Base-by-base conservation (phyloP, 306 rosid genomes). In the Hylodesmum podocarpum region DNA sequence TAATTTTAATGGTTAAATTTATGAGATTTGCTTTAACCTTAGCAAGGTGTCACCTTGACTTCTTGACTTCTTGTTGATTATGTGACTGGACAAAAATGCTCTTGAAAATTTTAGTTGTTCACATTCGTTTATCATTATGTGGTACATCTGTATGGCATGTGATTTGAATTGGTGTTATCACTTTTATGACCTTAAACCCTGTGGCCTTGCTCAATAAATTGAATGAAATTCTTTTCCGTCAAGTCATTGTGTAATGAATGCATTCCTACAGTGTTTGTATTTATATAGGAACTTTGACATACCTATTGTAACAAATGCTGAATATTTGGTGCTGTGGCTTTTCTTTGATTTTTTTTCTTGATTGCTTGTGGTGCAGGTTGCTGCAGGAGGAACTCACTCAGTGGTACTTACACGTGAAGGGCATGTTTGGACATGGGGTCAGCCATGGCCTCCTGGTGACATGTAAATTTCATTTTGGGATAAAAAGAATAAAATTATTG, bases 401-500 rank as follows among this genome's bases (percentile, higher is more conserved):
- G 96, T 96, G 66, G 99, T 96, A 64, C 98, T 96, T 86, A 96
- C 99, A 36, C 86, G 89, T 28, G 97, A 89, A 69, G 99, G 99
- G 43, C 94, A 92, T 54, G 98, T 96, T 65, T 96, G 99, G 99
- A 91, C 96, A 28, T 96, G 99, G 99, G 99, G 99, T 85, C 99
- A 96, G 72, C 99, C 98, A 12, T 96, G 99, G 99, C 99, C 99
- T 67, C 99, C 99, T 9, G 99, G 99, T 62, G 98, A 96, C 86
- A 96, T 96, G 99, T 96, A 91, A 61, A 3, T 36, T 47, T 59
- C 41, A 13, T 41, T 11, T 54, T 46, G 29, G 51, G 10, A 14
- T 28, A 14, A 18, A 18, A 41, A 37, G n/a, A 66, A 66, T 8
- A 54, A 13, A 58, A 4, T 67, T 67, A 19, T 67, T 55, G 69